phyloP scores from a whole-genome alignment of 129 eudicot genomes.

The Logfia minima region DNA sequence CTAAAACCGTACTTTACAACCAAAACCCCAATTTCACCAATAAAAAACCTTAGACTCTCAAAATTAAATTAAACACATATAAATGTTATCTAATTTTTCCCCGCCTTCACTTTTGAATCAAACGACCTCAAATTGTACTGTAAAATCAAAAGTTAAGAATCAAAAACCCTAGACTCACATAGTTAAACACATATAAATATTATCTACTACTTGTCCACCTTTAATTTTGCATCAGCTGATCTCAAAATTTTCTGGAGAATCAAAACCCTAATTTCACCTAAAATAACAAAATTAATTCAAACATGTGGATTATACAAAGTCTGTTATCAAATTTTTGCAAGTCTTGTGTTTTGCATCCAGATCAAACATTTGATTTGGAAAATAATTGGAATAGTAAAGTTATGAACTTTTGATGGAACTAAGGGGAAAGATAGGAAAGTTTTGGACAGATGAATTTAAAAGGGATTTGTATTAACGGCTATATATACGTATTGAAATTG shows the following conservation, averaged over 20 bases:
- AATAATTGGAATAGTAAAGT: not conserved
- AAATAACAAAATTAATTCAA: no score
- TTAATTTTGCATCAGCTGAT: not conserved
- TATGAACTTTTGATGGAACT: not conserved
- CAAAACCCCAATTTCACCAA: conserved; percentile 39
- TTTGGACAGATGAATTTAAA: conserved; percentile 2
- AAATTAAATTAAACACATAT: not conserved
- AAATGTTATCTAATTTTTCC: not conserved
- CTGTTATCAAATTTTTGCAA: not conserved
- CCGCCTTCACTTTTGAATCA: not conserved
- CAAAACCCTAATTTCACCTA: not conserved
- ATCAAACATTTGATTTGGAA: not conserved
- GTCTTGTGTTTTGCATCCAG: not conserved
- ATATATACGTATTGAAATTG: conserved; percentile 5
- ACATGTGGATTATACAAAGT: not conserved
- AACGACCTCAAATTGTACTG: not conserved
- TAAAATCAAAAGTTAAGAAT: not conserved
- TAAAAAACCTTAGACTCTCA: not conserved
- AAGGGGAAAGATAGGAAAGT: conserved; percentile 10
- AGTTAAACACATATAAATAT: not conserved
- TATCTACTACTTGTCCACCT: conserved; percentile 7
- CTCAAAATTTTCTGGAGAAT: not conserved
- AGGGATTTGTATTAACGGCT: not conserved
- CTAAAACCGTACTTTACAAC: conserved; percentile 40
- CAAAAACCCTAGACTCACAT: conserved; percentile 5